Percentiles rank a stretch among this genome's conserved stretches.
phyloP scores from a whole-genome alignment of 2,329 filamentous ascomycete species.

The Epichloe scottii region DNA sequence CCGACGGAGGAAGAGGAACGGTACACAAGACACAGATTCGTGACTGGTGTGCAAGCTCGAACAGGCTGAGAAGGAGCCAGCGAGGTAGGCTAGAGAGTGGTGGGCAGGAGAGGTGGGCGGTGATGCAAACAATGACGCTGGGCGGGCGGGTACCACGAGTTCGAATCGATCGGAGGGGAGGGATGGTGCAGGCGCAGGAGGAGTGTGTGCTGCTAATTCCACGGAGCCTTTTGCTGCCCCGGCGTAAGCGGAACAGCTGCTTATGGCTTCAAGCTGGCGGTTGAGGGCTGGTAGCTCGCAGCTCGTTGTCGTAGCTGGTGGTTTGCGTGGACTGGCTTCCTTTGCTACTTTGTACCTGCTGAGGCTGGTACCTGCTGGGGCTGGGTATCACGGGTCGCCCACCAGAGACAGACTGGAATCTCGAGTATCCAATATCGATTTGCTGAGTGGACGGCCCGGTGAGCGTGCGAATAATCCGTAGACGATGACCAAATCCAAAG shows the following conservation, averaged over 20 bases:
- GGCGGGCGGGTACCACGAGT: slow-evolving; percentile 1
- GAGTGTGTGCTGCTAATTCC: neutral
- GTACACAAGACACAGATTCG: neutral
- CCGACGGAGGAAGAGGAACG: neutral
- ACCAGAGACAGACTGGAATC: neutral
- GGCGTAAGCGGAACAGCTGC: neutral
- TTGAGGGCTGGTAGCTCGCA: neutral
- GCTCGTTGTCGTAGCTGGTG: neutral
- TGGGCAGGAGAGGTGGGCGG: slow-evolving; percentile 2
- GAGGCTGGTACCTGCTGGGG: neutral
- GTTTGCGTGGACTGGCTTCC: neutral
- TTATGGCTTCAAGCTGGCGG: neutral
- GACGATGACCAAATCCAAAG: neutral
- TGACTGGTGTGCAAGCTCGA: neutral
- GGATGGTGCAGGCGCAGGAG: neutral
- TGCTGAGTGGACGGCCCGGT: neutral
- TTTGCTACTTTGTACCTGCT: neutral
- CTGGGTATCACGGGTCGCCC: neutral
- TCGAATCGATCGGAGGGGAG: neutral
- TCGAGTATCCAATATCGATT: neutral
- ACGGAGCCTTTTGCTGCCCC: neutral
- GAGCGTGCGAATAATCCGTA: neutral
- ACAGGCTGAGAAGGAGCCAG: neutral
- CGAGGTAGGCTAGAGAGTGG: slow-evolving; percentile 1
- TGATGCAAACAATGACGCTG: slow-evolving; percentile 6